Evolutionary conservation across 345 rosid species (phyloP), one percentile per base, ranked within the genome.

Genomic region (Angophora floribunda): DNA sequence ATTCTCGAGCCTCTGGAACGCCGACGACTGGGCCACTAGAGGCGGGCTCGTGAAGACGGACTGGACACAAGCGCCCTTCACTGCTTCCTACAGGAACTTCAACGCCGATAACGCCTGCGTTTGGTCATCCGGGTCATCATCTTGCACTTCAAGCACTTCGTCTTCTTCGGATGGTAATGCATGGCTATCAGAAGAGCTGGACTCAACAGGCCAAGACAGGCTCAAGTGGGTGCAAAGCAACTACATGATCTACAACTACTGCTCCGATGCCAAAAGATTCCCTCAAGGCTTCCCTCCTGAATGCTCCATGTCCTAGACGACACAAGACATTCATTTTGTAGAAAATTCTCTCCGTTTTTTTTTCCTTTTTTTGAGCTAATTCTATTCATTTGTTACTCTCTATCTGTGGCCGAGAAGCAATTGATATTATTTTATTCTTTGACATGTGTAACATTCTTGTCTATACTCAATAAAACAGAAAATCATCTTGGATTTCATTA

Each of bases 1-100:
- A 87, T 92, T 92, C 79, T 94, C 96, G 1, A 94, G 96, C 87
- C 92, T 93, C 13, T 94, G 96, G 95, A 93, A 95, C 85, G 96
- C 93, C 2, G 96, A 93, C 51, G 94, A 92, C 75, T 93, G 96
- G 96, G 96, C 96, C 3, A 94, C 95, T 5, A 92, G 95, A 87
- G 96, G 95, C 28, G 95, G 95, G 24, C 91, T 91, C 13, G 91
- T 95, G 65, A 95, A 94, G 91, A 95, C 94, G 28, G 95, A 93
- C 88, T 94, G 96, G 96, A 90, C 90, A 32, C 88, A 91, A 87
- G 95, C 95, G 57, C 96, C 96, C 28, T 95, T 95, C 90, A 95
- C 94, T 51, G 95, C 95, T 63, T 90, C 95, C 0, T 94, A 92
- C 88, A 91, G 93, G 88, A 93, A 93, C 84, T 90, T 95, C 61